Base-by-base conservation (phyloP, 768 basidiomycete genomes). In the Termitomyces titanicus region DNA sequence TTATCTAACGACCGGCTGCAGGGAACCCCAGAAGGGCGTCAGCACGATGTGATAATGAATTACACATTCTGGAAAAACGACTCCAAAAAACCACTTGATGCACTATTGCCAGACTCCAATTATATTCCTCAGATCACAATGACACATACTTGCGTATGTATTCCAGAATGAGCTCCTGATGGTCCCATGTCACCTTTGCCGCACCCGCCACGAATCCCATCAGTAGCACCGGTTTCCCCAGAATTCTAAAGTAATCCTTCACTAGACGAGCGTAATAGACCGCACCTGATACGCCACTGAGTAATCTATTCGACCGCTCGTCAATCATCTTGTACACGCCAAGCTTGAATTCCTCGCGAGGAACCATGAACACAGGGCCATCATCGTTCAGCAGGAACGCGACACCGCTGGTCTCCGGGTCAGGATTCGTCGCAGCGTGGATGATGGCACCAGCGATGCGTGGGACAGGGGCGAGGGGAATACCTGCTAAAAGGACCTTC, bases 311-410 rank as follows among this genome's bases (percentile, higher is more conserved):
- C 3, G 65, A 66, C 45, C 77, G 66, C n/a, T 70, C 64, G 52
- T 80, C 76, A 18, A 84, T 72, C 72, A 82, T 74, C 51, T 70
- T 70, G 63, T 83, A 84, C 20, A 83, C 78, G 2, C 81, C 81
- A 44, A 71, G 58, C 56, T 74, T 76, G 63, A 84, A 73, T 48
- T 76, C 68, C 56, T 81, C 79, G 39, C 73, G 73, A 13, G 73
- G 72, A 5, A 81, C 67, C 53, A 72, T 65, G 57, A 80, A 77
- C 7, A 79, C 75, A 2, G 77, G 77, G 3, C 82, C 81, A 57
- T 79, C 72, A 57, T 83, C 80, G 2, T 72, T 70, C 27, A 83
- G 66, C 3, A 80, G 59, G 70, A 76, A 82, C 0, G 77, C 72
- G 45, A 70, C 70, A 3, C 80, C 81, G 56, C 70, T 80, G 20